Percentiles rank a stretch among this genome's conserved stretches.
These are phyloP conservation scores for Elongisporangium prolatum DNA, from an alignment of 352 stramenopile genomes.

Conservation along the genomic window DNA sequence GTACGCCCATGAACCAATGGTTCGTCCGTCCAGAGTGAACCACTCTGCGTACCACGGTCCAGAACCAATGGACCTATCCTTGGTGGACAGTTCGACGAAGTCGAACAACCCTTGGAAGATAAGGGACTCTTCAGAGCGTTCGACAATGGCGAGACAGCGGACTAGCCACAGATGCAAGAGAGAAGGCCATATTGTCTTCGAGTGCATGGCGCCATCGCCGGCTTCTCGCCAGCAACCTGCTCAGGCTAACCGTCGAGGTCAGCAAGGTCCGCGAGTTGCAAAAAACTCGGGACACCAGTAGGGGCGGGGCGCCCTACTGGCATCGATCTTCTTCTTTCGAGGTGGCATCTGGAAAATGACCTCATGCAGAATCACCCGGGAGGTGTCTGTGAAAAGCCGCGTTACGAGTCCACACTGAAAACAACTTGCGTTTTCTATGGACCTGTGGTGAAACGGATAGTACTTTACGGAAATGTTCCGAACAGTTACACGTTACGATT, in stretches of 20 bases:
- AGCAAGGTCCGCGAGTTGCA: not conserved
- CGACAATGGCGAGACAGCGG: not conserved
- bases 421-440: too few species aligned
- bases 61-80: not conserved
- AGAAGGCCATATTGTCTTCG: not conserved
- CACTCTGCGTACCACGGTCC: not conserved
- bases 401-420: too few species aligned
- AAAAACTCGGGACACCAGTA: not conserved
- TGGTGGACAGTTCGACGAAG: not conserved
- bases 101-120: not conserved
- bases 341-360: too few species aligned
- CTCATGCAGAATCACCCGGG: too few species aligned
- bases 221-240: not conserved
- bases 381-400: too few species aligned
- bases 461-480: too few species aligned
- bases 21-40: not conserved
- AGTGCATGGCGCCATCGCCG: not conserved
- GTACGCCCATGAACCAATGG: not conserved
- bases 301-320: constrained; percentile 2
- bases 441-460: too few species aligned
- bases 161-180: not conserved
- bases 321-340: too few species aligned
- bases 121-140: not conserved
- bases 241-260: not conserved
- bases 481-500: too few species aligned